Evolutionary conservation across 495 filamentous ascomycete genomes (phyloP), one percentile per base, ranked within the genome.

Genomic region (Bombardia bombarda): DNA sequence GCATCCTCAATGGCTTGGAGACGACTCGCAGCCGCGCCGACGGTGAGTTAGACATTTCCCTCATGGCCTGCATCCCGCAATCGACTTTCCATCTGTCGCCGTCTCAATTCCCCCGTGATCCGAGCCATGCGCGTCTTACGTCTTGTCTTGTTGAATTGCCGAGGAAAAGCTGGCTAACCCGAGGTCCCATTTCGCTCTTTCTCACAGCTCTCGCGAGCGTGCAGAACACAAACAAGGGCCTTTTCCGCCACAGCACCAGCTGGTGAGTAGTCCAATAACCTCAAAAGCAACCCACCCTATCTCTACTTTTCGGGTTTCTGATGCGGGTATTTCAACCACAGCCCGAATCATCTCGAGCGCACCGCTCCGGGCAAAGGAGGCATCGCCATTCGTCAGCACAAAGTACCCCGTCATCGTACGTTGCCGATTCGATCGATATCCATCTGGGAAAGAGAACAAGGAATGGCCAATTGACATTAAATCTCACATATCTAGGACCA

Each of bases 351-450:
- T 90, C 62, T 78, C 84, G 47, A 86, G 78, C 67, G 75, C 81
- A 49, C 86, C 85, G 37, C 71, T 97, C 53, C 84, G 89, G 56
- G 92, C 90, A 26, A 93, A 90, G 70, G 90, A 94, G 69, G 87
- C 88, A 40, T 83, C 82, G 41, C 79, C 84, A 23, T 84, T 87
- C 57, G 73, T 95, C 50, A 82, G 78, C 63, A 78, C 74, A 60
- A 89, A 92, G 63, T 95, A 95, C 66, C 84, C 90, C 23, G 82
- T 97, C 46, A 83, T 97, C 67, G 87, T 93, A 83, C 63, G 86
- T 77, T 16, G 21, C n/a, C 41, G 23, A 26, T n/a, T n/a, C n/a
- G n/a, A n/a, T n/a, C n/a, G n/a, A n/a, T n/a, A n/a, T n/a, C n/a
- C n/a, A n/a, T n/a, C n/a, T n/a, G n/a, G n/a, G n/a, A n/a, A n/a